Conservation (phyloP, 2,329 filamentous ascomycete genomes). For the Fusarium anguioides region DNA sequence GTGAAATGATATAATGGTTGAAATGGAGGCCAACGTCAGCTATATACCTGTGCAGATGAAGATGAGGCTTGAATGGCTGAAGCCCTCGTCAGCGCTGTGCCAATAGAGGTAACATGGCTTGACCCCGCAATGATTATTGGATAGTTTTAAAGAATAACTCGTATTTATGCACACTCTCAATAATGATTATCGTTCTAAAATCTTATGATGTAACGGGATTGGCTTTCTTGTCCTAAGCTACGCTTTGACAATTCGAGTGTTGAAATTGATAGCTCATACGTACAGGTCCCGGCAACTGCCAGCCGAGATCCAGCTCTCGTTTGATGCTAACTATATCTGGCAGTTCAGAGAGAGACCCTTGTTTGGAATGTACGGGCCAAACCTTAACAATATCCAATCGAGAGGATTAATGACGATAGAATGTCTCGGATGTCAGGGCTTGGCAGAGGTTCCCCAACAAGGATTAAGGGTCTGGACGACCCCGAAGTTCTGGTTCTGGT, state of each 20-base stretch:
- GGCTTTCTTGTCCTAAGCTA: not conserved
- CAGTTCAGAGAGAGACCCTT: conserved; percentile 2
- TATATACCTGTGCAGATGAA: not conserved
- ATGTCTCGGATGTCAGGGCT: not conserved
- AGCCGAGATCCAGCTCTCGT: not conserved
- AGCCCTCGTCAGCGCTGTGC: not conserved
- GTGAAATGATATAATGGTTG: not conserved
- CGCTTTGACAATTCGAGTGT: not conserved
- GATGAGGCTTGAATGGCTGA: not conserved
- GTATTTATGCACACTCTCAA: not conserved
- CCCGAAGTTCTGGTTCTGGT: not conserved
- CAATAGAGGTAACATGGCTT: not conserved
- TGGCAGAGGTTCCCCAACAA: not conserved
- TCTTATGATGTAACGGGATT: not conserved
- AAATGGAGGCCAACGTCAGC: not conserved
- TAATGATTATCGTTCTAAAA: not conserved
- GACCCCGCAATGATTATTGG: not conserved
- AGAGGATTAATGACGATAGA: not conserved
- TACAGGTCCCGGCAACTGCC: not conserved
- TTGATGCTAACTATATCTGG: not conserved
- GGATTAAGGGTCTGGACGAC: not conserved
- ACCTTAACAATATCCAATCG: not conserved
- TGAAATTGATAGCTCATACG: not conserved
- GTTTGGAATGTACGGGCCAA: not conserved
- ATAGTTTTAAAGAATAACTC: not conserved